These are phyloP conservation scores for Globisporangium irregulare DNA, from an alignment of 352 stramenopile species.

Conservation along the genomic window DNA sequence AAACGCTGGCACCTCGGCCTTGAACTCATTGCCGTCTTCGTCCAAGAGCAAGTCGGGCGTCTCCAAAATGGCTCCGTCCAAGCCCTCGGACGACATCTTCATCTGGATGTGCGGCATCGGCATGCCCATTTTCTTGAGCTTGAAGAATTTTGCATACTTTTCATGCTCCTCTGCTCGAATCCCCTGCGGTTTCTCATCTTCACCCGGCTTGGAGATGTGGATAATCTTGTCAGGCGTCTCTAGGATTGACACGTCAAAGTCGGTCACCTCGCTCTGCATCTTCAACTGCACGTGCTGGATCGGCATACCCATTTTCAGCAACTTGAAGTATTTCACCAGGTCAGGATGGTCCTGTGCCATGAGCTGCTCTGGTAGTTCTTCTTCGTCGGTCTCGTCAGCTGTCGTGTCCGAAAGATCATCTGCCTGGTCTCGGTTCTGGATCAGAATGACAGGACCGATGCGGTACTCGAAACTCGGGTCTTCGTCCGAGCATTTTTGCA, in stretches of 20 bases:
- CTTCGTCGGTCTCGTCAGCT: constrained; percentile 65
- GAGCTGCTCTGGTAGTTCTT: constrained; percentile 37
- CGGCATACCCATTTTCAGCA: constrained; percentile 81
- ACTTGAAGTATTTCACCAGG: constrained; percentile 74
- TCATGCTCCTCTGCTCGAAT: constrained; percentile 60
- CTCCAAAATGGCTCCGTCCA: constrained; percentile 85
- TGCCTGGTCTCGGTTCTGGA: constrained; percentile 63
- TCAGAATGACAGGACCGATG: constrained; percentile 73
- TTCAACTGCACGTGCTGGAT: constrained; percentile 63
- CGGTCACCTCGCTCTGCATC: constrained; percentile 60
- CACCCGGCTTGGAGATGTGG: constrained; percentile 69
- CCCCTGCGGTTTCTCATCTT: constrained; percentile 44
- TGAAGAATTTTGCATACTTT: constrained; percentile 92
- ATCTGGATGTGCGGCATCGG: constrained; percentile 90
- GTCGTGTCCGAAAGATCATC: constrained; percentile 61
- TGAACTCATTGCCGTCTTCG: constrained; percentile 44
- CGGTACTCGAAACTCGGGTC: constrained; percentile 64
- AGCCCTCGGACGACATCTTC: constrained; percentile 91
- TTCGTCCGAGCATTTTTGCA: constrained; percentile 67
- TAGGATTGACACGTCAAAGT: constrained; percentile 56
- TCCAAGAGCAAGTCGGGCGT: constrained; percentile 56
- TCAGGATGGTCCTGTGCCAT: constrained; percentile 62
- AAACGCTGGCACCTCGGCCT: constrained; percentile 14
- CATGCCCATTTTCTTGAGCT: constrained; percentile 95
- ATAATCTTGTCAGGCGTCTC: constrained; percentile 82